Evolutionary conservation across 108 stramenopile genomes (phyloP), one percentile per base, ranked within the genome.

Genomic region (Pseudonitzschia multiseries): DNA sequence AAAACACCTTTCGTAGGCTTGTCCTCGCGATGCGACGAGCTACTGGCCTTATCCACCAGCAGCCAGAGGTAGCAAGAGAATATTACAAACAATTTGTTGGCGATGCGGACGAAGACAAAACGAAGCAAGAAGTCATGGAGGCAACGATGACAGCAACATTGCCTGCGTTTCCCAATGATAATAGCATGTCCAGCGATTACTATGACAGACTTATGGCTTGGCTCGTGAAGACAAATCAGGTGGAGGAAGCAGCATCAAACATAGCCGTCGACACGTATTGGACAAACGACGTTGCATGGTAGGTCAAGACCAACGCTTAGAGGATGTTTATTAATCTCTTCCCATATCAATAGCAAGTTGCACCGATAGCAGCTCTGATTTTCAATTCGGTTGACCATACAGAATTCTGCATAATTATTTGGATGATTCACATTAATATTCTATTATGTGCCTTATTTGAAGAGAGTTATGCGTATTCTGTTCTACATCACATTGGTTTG

Each of bases 91-190:
- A 82, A 65, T 60, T 69, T 65, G 70, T 67, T 22, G 31, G 54
- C 41, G 31, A n/a, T 0, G 53, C 28, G 9, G 52, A 74, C n/a
- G 44, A 63, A 5, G 76, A 63, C 4, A 59, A 81, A 54, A 75
- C 57, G 0, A 62, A 74, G 50, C 69, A 76, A 50, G 68, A 53
- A 41, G 61, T 85, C 32, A 79, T 76, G 50, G 81, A 81, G 17
- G 85, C 76, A 21, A 86, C 85, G 8, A 52, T 86, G 31, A 61
- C 48, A 14, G 82, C 85, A 5, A 83, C 85, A 27, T 48, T 86
- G 8, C 85, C 85, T 24, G 81, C 79, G 0, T 86, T 86, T 65
- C 80, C 80, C 27, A 83, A 86, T 57, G 85, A 86, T 70, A 77
- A 78, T 51, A 79, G 40, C 36, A 81, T 86, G 76, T 76, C 85